Evolutionary conservation across 1,139 yeast genomes (phyloP), one percentile per base, ranked within the genome.

Genomic region (Waltiozyma sp.): DNA sequence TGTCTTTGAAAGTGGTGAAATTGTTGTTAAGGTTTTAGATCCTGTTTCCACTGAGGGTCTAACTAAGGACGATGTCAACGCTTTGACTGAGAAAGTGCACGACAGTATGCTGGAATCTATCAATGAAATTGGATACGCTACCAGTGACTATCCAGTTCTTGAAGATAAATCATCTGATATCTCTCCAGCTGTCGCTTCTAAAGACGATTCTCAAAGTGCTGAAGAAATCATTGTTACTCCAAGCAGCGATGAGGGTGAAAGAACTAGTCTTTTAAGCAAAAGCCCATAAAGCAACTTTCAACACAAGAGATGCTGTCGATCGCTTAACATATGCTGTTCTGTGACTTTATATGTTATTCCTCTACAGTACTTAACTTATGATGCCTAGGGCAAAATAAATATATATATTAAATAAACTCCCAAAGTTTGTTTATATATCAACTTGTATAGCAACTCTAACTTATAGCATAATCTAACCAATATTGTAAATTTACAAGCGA

Each of bases 1-100:
- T 47, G 69, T 73, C 16, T 84, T 83, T 62, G 77, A 79, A 52
- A 55, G 72, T 31, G 94, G 94, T 45, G 77, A 73, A 48, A 81
- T 84, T 49, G 65, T 68, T 39, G 70, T 82, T 42, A 80, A 75
- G 52, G 87, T 83, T 3, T 65, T 83, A 52, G 80, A 81, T 41
- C 87, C 91, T 33, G 68, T 82, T 44, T 55, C 75, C 4, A 80
- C 89, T 5, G 69, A 66, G 3, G 71, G 71, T 19, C 60, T 82
- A 52, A 73, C 80, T 24, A 49, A 56, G 10, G 87, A 80, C 31
- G 80, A 81, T 44, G 77, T 84, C 26, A 65, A 72, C 37, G 65
- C 61, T 4, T 69, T 82, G 44, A 62, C 76, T 18, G 63, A 65
- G 8, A 61, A 60, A 13, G 61, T 72, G 4, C 58, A 70, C 45